Evolutionary conservation across 805 yeast species (phyloP).

Genomic region (Ogataea allantospora): DNA sequence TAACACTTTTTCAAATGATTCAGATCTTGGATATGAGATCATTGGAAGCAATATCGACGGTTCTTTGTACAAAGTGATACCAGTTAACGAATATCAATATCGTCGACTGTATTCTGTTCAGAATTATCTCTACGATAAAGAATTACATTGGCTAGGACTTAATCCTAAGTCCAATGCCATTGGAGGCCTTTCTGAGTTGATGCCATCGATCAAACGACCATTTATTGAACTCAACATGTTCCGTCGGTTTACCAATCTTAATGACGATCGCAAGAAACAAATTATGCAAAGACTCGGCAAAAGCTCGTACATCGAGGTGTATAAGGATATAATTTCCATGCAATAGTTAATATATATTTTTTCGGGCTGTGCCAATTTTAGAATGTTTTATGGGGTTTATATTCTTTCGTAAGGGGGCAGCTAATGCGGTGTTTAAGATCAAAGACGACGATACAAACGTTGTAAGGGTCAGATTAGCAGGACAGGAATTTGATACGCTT

Average conservation of each 20-base stretch:
- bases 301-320: slow-evolving; percentile 55
- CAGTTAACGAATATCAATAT: slow-evolving; percentile 72
- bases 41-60: slow-evolving; percentile 82
- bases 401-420: slow-evolving; percentile 42
- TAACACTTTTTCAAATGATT: slow-evolving; percentile 28
- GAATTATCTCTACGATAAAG: slow-evolving; percentile 81
- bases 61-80: slow-evolving; percentile 67
- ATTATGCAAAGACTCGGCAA: slow-evolving; percentile 59
- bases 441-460: slow-evolving; percentile 35
- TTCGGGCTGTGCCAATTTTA: slow-evolving; percentile 3
- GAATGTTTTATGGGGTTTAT: slow-evolving; percentile 13
- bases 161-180: slow-evolving; percentile 72
- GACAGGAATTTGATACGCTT: slow-evolving; percentile 38
- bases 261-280: slow-evolving; percentile 53
- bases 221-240: slow-evolving; percentile 63
- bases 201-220: slow-evolving; percentile 51
- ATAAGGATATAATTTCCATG: slow-evolving; percentile 55
- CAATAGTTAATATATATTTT: slow-evolving; percentile 14
- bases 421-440: slow-evolving; percentile 46
- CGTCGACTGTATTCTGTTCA: slow-evolving; percentile 81
- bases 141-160: slow-evolving; percentile 69
- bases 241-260: slow-evolving; percentile 50
- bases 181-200: slow-evolving; percentile 36
- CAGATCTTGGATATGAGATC: slow-evolving; percentile 47
- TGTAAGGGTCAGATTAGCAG: slow-evolving; percentile 34